Percentiles rank a stretch among this genome's conserved stretches.
Evolutionary conservation across 176 grass and related monocot genomes (phyloP).

Genomic region (Oryza coarctata): DNA sequence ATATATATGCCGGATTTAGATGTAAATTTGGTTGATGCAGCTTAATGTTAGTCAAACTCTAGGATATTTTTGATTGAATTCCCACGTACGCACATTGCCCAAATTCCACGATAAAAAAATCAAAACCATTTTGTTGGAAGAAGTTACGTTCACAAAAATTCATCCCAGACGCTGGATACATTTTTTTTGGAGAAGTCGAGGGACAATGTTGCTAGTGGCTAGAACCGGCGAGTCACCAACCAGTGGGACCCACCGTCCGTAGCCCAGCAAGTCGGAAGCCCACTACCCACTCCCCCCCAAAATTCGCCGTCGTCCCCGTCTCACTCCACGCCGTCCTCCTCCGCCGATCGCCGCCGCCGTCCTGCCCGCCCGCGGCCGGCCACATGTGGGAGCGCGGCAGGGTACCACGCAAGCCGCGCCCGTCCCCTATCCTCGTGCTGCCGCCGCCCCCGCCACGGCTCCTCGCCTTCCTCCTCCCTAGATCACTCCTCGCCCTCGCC

Average conservation of each 20-base stretch:
- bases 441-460: conserved; percentile 39
- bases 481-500: conserved; percentile 46
- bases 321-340: not conserved
- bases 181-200: not conserved
- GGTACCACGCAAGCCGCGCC: conserved; percentile 50
- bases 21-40: no score
- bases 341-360: conserved; percentile 18
- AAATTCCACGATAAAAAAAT: no score
- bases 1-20: no score
- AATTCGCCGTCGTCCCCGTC: conserved; percentile 3
- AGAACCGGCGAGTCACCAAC: not conserved
- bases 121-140: no score
- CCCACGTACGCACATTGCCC: no score
- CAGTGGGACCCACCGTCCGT: not conserved
- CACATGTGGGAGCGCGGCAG: conserved; percentile 74
- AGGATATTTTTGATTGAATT: no score
- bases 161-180: no score
- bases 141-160: no score
- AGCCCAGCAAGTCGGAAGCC: not conserved
- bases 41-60: no score
- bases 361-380: conserved; percentile 5
- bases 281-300: not conserved
- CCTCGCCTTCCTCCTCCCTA: not conserved
- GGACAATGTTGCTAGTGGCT: no score
- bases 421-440: conserved; percentile 40